Conservation (phyloP, 2,329 filamentous ascomycete genomes). For the Ceratocystis destructans region DNA sequence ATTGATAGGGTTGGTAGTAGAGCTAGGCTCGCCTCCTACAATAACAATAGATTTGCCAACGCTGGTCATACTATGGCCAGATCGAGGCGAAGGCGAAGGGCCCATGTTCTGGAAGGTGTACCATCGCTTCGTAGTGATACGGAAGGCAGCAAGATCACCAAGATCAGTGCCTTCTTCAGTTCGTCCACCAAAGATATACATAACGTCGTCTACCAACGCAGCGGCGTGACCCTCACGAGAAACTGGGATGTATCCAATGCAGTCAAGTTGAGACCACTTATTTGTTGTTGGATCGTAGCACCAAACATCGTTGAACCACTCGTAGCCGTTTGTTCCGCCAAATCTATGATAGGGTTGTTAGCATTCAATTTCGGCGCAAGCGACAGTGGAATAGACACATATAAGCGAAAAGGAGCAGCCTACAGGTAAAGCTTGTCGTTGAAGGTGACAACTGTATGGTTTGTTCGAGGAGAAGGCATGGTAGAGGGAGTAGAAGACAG, state of each 20-base stretch:
- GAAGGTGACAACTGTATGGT: conserved; percentile 82
- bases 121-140: conserved; percentile 70
- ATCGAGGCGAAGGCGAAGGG: conserved; percentile 80
- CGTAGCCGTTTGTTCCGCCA: conserved; percentile 85
- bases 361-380: not conserved
- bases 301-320: conserved; percentile 99
- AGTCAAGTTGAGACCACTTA: conserved; percentile 77
- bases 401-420: conserved; percentile 27
- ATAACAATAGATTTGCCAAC: conserved; percentile 88
- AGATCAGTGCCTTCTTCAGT: conserved; percentile 87
- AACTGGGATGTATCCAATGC: conserved; percentile 92
- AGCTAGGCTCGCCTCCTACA: conserved; percentile 86
- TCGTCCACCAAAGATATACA: conserved; percentile 97
- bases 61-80: conserved; percentile 94
- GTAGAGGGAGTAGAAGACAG: conserved; percentile 29
- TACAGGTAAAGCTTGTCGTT: conserved; percentile 90
- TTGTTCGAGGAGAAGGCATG: conserved; percentile 79
- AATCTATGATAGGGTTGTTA: conserved; percentile 44
- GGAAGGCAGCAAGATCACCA: conserved; percentile 75
- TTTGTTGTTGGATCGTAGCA: conserved; percentile 77
- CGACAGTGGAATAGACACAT: too few relatives aligned
- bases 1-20: conserved; percentile 61
- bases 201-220: conserved; percentile 86
- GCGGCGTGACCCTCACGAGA: conserved; percentile 90
- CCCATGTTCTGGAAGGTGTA: conserved; percentile 99